Evolutionary conservation across 495 filamentous ascomycete genomes (phyloP).

Genomic region (Tuber umbilicatum): DNA sequence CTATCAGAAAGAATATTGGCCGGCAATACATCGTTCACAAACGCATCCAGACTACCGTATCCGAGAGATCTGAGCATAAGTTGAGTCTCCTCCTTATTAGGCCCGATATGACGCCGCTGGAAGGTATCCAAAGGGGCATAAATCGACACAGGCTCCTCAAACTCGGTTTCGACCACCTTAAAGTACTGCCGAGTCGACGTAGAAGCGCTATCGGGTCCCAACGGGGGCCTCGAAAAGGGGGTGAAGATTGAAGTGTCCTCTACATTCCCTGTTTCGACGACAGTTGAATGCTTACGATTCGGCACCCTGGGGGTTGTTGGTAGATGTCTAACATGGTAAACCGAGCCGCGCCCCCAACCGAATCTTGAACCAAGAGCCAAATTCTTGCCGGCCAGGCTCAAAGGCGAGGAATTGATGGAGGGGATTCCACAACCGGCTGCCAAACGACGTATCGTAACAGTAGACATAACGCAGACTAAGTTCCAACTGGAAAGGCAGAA

Average conservation of each 20-base stretch:
- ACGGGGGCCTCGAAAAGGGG: not conserved
- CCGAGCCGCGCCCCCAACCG: not conserved
- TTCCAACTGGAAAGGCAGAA: not conserved
- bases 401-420: not conserved
- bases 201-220: not conserved
- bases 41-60: constrained; percentile 69
- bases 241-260: not conserved
- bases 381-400: not conserved
- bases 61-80: constrained; percentile 78
- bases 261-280: not conserved
- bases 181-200: not conserved
- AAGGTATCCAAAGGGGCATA: constrained; percentile 58
- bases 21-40: constrained; percentile 81
- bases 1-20: constrained; percentile 69
- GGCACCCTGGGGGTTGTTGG: not conserved
- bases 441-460: not conserved
- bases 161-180: constrained; percentile 14
- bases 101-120: constrained; percentile 84
- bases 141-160: constrained; percentile 35
- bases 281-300: not conserved
- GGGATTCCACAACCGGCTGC: not conserved
- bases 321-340: not conserved
- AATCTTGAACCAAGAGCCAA: not conserved
- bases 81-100: constrained; percentile 61
- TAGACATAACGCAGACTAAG: not conserved